phyloP scores from a whole-genome alignment of 805 yeast species.

The Barnettozyma wickerhamii region DNA sequence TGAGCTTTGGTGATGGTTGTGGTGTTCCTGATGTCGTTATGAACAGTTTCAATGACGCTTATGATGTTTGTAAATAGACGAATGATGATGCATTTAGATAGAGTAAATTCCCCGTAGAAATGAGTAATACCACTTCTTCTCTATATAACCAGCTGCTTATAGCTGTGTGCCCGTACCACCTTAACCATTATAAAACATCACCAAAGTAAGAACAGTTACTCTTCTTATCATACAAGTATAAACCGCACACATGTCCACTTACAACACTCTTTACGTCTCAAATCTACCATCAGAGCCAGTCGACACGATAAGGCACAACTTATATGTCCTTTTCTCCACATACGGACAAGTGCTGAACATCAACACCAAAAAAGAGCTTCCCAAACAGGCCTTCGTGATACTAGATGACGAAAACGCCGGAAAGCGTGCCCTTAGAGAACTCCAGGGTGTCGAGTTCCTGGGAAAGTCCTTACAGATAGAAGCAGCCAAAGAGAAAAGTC shows the following conservation, averaged over 20 bases:
- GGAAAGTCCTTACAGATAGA: conserved; percentile 46
- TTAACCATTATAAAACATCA: no score
- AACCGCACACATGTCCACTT: conserved; percentile 3
- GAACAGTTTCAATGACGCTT: conserved; percentile 57
- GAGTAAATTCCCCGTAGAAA: no score
- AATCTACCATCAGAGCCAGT: conserved; percentile 24
- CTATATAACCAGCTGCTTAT: no score
- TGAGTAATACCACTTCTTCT: no score
- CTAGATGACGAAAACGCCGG: conserved; percentile 48
- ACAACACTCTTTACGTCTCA: conserved; percentile 7
- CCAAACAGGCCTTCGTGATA: conserved; percentile 62
- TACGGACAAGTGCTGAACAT: conserved; percentile 64
- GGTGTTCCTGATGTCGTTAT: conserved; percentile 88
- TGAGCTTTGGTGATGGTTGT: conserved; percentile 72
- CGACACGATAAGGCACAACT: conserved; percentile 41
- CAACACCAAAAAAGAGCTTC: conserved; percentile 36
- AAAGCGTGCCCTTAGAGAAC: conserved; percentile 41
- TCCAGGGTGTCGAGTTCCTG: conserved; percentile 47
- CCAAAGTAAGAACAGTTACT: no score
- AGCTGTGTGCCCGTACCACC: no score
- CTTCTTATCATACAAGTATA: no score
- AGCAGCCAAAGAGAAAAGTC: conserved; percentile 35
- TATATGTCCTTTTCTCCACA: conserved; percentile 55
- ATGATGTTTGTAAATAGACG: conserved; percentile 5
- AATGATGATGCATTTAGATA: no score